Evolutionary conservation across 1,139 yeast species (phyloP), one percentile per base, ranked within the genome.

Genomic region (Taiozyma sp.): DNA sequence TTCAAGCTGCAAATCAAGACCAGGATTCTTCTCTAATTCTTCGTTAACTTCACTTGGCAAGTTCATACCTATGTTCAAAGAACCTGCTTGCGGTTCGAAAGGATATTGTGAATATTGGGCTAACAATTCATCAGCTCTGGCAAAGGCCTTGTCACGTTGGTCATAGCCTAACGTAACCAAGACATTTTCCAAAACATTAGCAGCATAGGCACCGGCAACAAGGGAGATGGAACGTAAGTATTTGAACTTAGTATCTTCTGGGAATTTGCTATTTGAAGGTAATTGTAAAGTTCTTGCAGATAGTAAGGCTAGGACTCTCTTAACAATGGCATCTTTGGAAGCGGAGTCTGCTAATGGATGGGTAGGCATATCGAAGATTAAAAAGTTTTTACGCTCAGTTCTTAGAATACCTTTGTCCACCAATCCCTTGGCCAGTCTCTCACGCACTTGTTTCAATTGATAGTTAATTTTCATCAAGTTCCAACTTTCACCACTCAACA

Each of bases 341-440:
- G 87, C 79, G 51, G 85, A 73, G 70, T 93, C 99, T 41, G 95
- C 87, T 14, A 93, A 83, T 4, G 99, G 99, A 69, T 95, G 99
- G 8, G 99, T 95, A 27, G 99, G 97, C 97, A 93, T 93, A 70
- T 93, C 99, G 62, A 93, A 93, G 52, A 93, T 74, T 65, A 95
- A 83, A 69, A 93, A 93, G 72, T 90, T 95, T 66, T 92, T 91
- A 67, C 96, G 83, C 68, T 93, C 99, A 3, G 99, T 95, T 70
- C 97, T 83, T 64, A 95, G 78, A 48, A 93, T 86, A n/a, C 99
- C 99, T 72, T 93, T 93, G 69, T 93, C 99, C 34, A 95, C 99
- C 52, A 93, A 77, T 1, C 99, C 99, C 70, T 93, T 93, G 50
- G 97, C 96, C 58, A 93, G 78, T 62, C 99, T 79, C 70, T 93